These are phyloP conservation scores for Colletotrichum plurivorum DNA, from an alignment of 2,329 filamentous ascomycete genomes.

Conservation along the genomic window DNA sequence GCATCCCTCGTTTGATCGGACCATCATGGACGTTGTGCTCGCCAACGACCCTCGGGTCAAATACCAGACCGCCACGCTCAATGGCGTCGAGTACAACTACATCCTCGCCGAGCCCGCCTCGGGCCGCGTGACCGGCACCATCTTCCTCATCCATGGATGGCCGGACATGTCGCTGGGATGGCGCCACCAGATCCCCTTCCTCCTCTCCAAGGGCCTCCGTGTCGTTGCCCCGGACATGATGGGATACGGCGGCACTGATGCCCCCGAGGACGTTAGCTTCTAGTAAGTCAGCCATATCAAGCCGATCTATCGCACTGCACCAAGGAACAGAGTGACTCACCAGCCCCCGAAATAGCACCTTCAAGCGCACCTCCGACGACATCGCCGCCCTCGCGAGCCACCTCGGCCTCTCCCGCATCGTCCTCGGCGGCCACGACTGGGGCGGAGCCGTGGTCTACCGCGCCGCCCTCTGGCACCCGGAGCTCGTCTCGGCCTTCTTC, in stretches of 20 bases:
- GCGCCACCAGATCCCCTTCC: conserved; percentile 83
- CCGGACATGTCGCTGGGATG: conserved; percentile 83
- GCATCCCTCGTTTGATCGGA: background rate
- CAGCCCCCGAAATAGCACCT: conserved; percentile 68
- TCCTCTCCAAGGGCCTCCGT: conserved; percentile 75
- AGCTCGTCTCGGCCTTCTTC: conserved; percentile 78
- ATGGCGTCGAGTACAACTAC: conserved; percentile 75
- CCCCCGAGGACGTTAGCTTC: conserved; percentile 59
- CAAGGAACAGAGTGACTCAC: conserved; percentile 42
- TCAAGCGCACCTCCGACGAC: conserved; percentile 79
- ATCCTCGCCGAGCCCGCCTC: conserved; percentile 61
- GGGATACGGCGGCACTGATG: conserved; percentile 80
- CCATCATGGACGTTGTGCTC: conserved; percentile 3
- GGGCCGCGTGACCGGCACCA: conserved; percentile 53
- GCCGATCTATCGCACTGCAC: too few species aligned
- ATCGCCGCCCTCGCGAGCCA: conserved; percentile 76
- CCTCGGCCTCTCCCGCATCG: conserved; percentile 63
- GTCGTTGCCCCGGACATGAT: conserved; percentile 84
- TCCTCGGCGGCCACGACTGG: conserved; percentile 89
- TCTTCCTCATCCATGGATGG: conserved; percentile 74
- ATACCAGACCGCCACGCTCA: conserved; percentile 30
- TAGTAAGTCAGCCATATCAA: conserved; percentile 14
- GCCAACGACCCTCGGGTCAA: background rate
- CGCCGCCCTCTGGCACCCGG: conserved; percentile 76
- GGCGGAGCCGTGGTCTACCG: conserved; percentile 81